Evolutionary conservation across 2,329 filamentous ascomycete genomes (phyloP), one percentile per base, ranked within the genome.

Genomic region (Ascochyta rabiei): DNA sequence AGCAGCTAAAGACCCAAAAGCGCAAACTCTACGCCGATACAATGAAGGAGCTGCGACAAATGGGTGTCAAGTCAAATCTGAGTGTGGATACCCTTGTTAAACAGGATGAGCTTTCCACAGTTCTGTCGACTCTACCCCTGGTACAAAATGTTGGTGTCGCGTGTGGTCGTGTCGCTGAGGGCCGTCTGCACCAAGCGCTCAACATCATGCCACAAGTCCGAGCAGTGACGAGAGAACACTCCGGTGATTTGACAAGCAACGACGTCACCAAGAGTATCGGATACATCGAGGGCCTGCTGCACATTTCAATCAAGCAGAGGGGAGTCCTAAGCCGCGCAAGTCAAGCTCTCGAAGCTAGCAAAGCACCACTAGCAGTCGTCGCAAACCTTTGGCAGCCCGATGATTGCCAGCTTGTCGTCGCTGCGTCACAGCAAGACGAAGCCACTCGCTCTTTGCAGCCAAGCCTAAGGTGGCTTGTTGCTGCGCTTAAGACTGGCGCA

Each of bases 1-100:
- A 96, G 74, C 91, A 97, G 72, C 85, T 98, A 63, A 98, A 97
- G 79, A 87, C 86, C 2, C 85, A 91, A 66, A 99, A 99, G 77
- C 86, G 91, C 38, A 93, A 92, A 64, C 83, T 98, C 13, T 95
- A 96, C 66, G 90, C 91, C 0, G 93, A 98, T 64, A 93, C 90
- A 0, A 79, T 99, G 60, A 93, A 90, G 68, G 85, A 87, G 19
- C 79, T 97, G 24, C 86, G 91, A 31, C 85, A 88, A 53, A 98
- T 99, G 93, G 95, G 95, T 4, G 85, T 99, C 65, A 89, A 88
- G 65, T 86, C 88, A 47, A 97, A 96, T 69, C 80, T 96, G 15
- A 86, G 89, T 61, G 87, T 86, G 13, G 86, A 90, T 68, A 81
- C 88, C 38, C 80, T 98, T 16, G 82, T 84, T 34, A 85, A 86